Conservation (phyloP, 2,329 filamentous ascomycete genomes). For the Ceratocystis variospora region DNA sequence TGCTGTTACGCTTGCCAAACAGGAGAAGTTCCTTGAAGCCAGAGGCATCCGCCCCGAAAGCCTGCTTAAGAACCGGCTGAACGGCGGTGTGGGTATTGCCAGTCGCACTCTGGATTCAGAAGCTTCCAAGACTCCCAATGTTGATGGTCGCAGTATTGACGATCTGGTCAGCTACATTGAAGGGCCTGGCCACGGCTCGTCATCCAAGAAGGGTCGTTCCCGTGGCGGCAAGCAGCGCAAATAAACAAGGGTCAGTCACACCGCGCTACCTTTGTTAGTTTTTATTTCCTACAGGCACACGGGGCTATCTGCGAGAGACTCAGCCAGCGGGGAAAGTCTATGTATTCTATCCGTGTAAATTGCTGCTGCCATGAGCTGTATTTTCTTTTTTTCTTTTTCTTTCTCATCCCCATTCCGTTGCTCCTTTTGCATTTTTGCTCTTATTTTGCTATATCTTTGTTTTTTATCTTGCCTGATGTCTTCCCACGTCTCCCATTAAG, state of each 20-base stretch:
- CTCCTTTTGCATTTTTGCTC: constrained; percentile 1
- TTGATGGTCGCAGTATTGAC: constrained; percentile 77
- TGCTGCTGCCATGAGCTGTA: not conserved
- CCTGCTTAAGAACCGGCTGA: constrained; percentile 35
- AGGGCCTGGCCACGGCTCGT: constrained; percentile 41
- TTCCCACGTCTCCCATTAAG: constrained; percentile 1
- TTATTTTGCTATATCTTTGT: not conserved
- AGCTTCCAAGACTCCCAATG: constrained; percentile 21
- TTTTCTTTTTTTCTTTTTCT: constrained; percentile 2
- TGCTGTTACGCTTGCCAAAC: constrained; percentile 85
- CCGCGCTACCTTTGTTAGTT: not conserved
- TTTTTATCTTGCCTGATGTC: not conserved
- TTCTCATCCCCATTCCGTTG: constrained; percentile 9
- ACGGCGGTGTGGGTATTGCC: not conserved
- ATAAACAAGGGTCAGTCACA: not conserved
- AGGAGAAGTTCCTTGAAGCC: constrained; percentile 72
- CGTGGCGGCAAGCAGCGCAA: constrained; percentile 37
- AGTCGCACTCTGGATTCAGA: constrained; percentile 24
- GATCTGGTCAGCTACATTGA: constrained; percentile 93
- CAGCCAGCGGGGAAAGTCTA: not conserved
- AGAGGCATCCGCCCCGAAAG: constrained; percentile 54
- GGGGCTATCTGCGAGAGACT: not conserved
- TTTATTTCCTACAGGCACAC: not conserved
- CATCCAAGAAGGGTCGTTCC: constrained; percentile 30
- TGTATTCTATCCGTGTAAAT: not conserved